phyloP scores from a whole-genome alignment of 768 basidiomycete species.

The Sporobolomyces phaffii region DNA sequence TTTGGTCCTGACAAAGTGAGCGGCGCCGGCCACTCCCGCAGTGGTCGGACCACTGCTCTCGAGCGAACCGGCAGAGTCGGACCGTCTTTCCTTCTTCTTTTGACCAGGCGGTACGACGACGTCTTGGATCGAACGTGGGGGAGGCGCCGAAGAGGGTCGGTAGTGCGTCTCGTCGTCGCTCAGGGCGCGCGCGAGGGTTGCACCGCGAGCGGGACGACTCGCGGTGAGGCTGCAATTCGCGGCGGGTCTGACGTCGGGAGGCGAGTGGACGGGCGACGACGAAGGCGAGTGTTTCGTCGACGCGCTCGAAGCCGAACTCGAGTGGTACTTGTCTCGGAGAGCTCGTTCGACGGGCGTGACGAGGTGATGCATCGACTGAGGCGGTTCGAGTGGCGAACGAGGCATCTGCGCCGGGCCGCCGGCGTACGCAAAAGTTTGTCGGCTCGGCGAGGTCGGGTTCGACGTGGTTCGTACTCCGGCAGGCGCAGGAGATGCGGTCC shows the following conservation, averaged over 20 bases:
- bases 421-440: no score
- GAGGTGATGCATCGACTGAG: background rate
- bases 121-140: background rate
- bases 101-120: no score
- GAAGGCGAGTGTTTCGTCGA: background rate
- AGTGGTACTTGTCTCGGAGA: slow-evolving; percentile 7
- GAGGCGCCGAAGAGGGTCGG: background rate
- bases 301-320: background rate
- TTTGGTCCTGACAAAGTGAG: slow-evolving; percentile 31
- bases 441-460: slow-evolving; percentile 7
- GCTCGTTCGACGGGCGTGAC: slow-evolving; percentile 32
- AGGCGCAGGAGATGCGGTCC: slow-evolving; percentile 10
- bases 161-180: slow-evolving; percentile 10
- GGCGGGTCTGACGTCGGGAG: background rate
- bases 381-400: background rate
- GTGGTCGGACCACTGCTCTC: no score
- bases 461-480: background rate
- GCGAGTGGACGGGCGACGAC: background rate
- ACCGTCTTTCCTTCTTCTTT: slow-evolving; percentile 7
- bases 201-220: no score
- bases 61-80: slow-evolving; percentile 8
- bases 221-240: background rate
- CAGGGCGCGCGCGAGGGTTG: background rate
- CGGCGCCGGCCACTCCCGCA: no score
- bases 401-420: background rate